Evolutionary conservation across 345 rosid species (phyloP).

Genomic region (Citrus inodora): DNA sequence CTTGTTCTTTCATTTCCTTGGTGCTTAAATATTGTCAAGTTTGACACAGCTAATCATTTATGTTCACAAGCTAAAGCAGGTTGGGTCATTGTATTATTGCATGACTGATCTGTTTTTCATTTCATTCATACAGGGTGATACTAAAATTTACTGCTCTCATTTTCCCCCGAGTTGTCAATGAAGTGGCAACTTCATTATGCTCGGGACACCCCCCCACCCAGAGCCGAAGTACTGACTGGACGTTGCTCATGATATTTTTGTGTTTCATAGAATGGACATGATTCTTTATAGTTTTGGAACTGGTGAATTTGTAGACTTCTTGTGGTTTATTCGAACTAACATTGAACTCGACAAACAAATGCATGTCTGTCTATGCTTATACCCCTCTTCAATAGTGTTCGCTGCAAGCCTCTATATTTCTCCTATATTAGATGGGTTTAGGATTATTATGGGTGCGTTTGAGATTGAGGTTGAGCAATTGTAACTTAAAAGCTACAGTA

Average conservation of each 20-base stretch:
- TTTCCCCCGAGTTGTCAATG: neutral
- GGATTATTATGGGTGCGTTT: neutral
- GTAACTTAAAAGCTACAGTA: too few relatives aligned
- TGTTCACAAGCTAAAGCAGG: neutral
- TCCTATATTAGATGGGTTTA: neutral
- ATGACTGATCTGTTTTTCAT: neutral
- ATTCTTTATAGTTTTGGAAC: neutral
- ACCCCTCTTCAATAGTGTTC: too few relatives aligned
- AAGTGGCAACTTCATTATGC: neutral
- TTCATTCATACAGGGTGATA: neutral
- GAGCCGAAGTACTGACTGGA: neutral
- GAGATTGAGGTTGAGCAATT: too few relatives aligned
- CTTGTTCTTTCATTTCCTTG: neutral
- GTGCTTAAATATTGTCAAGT: neutral
- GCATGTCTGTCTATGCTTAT: too few relatives aligned
- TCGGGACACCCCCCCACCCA: neutral
- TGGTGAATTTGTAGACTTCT: neutral
- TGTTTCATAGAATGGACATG: neutral
- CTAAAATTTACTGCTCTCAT: neutral
- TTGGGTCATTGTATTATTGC: neutral
- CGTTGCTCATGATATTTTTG: neutral
- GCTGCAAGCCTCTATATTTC: too few relatives aligned
- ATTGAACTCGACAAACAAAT: too few relatives aligned
- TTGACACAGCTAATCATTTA: neutral
- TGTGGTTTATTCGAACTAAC: neutral